A percentile compares a stretch with the other conserved stretches of the same genome.
Evolutionary conservation across 179 eudicot genomes (phyloP).

Genomic region (Vitellaria paradoxa): DNA sequence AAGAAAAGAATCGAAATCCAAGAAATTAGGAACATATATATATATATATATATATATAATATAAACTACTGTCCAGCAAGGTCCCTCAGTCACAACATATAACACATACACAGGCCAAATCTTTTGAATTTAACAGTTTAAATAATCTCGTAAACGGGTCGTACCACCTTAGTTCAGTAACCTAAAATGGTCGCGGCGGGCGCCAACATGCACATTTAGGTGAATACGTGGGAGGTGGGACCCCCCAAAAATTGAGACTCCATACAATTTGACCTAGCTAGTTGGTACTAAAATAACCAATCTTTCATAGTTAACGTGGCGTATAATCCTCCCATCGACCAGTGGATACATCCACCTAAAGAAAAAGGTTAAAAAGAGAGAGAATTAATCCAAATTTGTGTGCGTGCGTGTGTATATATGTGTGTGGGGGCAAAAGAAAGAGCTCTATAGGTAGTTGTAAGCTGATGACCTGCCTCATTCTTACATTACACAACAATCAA

Average conservation of each 20-base stretch:
- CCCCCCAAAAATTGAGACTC: neutral
- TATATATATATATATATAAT: neutral
- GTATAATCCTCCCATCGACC: conserved; percentile 19
- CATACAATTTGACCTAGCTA: conserved; percentile 13
- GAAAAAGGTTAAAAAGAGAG: neutral
- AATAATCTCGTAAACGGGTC: neutral
- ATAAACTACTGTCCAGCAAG: neutral
- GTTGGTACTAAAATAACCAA: conserved; percentile 63
- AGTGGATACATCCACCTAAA: conserved; percentile 15
- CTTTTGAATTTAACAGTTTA: no score
- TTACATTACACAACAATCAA: conserved; percentile 23
- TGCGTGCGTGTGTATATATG: conserved; percentile 2
- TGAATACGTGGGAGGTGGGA: neutral
- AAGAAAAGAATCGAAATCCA: neutral
- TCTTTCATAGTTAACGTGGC: conserved; percentile 39
- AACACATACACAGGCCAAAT: neutral
- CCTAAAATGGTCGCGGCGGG: neutral
- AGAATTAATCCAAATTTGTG: neutral
- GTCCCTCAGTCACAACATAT: neutral
- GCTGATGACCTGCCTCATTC: conserved; percentile 53
- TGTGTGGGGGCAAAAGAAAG: neutral
- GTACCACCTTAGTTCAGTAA: neutral
- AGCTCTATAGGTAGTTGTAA: conserved; percentile 45
- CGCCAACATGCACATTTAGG: neutral
- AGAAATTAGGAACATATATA: no score